These are phyloP conservation scores for Blastocystis hominis DNA, from an alignment of 352 stramenopile species.

Conservation along the genomic window DNA sequence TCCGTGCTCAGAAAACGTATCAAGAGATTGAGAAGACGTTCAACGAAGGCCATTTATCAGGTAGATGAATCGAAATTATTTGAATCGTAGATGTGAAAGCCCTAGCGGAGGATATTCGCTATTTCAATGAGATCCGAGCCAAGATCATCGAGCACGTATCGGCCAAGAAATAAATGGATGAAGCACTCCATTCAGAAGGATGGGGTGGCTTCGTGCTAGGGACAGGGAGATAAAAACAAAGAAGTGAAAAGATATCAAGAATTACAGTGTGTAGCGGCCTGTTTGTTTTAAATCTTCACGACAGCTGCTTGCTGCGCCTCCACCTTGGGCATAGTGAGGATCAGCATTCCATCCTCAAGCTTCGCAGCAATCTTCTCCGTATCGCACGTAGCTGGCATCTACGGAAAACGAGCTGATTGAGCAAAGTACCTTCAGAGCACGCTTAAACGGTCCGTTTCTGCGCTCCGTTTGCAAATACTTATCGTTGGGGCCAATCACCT, in stretches of 20 bases:
- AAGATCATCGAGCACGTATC: conserved; percentile 37
- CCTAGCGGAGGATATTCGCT: conserved; percentile 6
- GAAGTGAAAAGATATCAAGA: no score
- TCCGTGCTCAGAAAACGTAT: conserved; percentile 34
- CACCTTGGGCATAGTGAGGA: conserved; percentile 51
- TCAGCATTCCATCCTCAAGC: conserved; percentile 40
- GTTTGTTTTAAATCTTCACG: neutral
- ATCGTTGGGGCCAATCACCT: conserved; percentile 28
- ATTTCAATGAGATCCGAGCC: neutral
- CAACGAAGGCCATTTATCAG: neutral
- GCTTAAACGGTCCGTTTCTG: conserved; percentile 1
- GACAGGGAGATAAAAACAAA: no score
- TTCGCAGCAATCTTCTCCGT: conserved; percentile 3
- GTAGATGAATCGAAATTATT: neutral
- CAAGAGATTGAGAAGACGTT: conserved; percentile 25
- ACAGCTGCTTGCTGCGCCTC: neutral
- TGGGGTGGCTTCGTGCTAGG: no score
- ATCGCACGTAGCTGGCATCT: conserved; percentile 16
- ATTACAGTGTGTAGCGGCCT: neutral
- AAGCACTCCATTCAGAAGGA: no score
- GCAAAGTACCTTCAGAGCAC: neutral
- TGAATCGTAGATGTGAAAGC: conserved; percentile 9
- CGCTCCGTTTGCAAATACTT: neutral
- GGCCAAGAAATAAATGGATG: neutral
- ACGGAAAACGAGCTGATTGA: neutral